phyloP scores from a whole-genome alignment of 805 yeast species.

The Pichia pseudocactophila region DNA sequence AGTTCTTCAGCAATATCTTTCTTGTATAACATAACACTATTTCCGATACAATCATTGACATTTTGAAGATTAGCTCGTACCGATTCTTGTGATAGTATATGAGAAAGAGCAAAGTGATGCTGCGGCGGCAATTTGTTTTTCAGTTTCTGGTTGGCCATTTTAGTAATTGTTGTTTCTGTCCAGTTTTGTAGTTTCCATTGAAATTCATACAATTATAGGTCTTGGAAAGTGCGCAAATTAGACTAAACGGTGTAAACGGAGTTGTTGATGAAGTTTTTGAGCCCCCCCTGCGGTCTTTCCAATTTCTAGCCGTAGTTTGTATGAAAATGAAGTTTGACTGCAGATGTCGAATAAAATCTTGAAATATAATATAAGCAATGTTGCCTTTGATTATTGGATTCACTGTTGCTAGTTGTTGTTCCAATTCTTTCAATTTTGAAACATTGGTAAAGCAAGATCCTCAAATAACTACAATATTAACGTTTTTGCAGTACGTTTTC shows the following conservation, averaged over 20 bases:
- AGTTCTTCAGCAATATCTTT: constrained; percentile 26
- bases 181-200: not conserved
- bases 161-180: too few species aligned
- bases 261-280: too few species aligned
- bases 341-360: too few species aligned
- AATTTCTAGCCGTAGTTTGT: too few species aligned
- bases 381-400: constrained; percentile 16
- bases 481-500: constrained; percentile 48
- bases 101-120: constrained; percentile 4
- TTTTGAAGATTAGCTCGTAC: constrained; percentile 7
- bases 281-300: too few species aligned
- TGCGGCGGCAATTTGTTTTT: constrained; percentile 6
- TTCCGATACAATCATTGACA: constrained; percentile 18
- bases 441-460: constrained; percentile 33
- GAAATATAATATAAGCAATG: too few species aligned
- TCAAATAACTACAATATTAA: constrained; percentile 40
- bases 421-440: constrained; percentile 59
- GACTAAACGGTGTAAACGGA: too few species aligned
- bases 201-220: too few species aligned
- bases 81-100: constrained; percentile 4
- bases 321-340: too few species aligned
- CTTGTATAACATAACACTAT: constrained; percentile 16
- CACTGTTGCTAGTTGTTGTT: constrained; percentile 68
- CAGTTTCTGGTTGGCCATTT: not conserved
- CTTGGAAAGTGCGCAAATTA: too few species aligned